Conservation (phyloP, 495 filamentous ascomycete species). For the Platismatia glauca region DNA sequence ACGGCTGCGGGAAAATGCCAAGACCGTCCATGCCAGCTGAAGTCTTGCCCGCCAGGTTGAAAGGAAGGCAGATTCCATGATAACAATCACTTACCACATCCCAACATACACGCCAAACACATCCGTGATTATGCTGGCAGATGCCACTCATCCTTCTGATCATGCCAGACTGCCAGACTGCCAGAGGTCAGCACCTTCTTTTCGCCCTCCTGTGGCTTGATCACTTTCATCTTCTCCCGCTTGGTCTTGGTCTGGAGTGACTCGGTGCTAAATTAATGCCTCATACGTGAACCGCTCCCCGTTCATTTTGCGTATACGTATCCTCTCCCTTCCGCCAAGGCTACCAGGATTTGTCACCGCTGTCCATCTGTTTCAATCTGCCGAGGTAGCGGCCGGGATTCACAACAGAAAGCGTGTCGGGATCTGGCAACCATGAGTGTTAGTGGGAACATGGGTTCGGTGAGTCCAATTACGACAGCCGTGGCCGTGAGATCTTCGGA, state of each 20-base stretch:
- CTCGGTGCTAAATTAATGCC: not conserved
- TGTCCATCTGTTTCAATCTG: not conserved
- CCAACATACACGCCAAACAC: not conserved
- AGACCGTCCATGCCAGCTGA: not conserved
- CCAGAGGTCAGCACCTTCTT: not conserved
- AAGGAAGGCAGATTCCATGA: not conserved
- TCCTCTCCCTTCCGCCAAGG: not conserved
- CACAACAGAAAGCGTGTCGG: not conserved
- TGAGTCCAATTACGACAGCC: not conserved
- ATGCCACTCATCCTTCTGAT: not conserved
- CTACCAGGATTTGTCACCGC: not conserved
- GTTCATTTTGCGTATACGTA: not conserved
- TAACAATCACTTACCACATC: not conserved
- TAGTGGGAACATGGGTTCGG: not conserved
- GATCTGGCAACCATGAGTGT: not conserved
- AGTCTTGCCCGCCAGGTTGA: not conserved
- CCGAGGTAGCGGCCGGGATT: not conserved
- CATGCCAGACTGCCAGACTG: not conserved
- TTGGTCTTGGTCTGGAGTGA: not conserved
- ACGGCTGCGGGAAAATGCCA: slow-evolving; percentile 1
- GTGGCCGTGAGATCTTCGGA: not conserved
- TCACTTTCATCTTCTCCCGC: not conserved
- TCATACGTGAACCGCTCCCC: not conserved
- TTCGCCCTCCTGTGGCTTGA: not conserved
- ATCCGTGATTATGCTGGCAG: not conserved